Evolutionary conservation across 73 alveolate species (phyloP), one percentile per base, ranked within the genome.

Genomic region (Paraurostyla sp.): DNA sequence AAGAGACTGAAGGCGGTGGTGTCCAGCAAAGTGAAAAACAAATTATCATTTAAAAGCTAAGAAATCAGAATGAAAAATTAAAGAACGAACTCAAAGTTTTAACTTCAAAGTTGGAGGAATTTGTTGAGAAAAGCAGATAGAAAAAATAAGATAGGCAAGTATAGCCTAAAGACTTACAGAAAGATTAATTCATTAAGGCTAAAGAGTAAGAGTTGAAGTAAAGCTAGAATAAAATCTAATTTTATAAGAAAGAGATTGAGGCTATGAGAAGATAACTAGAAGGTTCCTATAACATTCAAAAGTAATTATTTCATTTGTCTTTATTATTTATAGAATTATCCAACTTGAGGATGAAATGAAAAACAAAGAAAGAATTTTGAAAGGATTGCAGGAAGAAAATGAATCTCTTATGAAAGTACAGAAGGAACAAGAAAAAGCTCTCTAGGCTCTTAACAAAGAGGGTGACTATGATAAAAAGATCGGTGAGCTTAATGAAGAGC

Each of bases 281-380:
- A 56, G 92, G 93, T 46, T 78, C 92, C 62, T 91, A 91, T 60
- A 91, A 91, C 42, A 91, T 91, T 46, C 87, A 91, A 36, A 83
- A 84, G 91, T 76, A 51, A 49, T 32, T 11, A 23, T 51, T 7
- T 20, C 29, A 11, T 32, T 16, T 49, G 22, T 49, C 18, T 38
- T 18, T 13, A 65, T 38, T 65, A 11, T 65, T 23, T 6, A 23
- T 45, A 76, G 89, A 32, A 91, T 91, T 29, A 91, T 91, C 40
- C 81, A 83, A 30, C 85, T 91, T n/a, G 96, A 91, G 50, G 93
- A 91, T 48, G 96, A 91, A 84, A 78, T 91, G 48, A 91, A 91
- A 54, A 84, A 91, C 63, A 91, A 91, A 60, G 93, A 91, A 62
- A 35, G 96, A 35, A 91, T 91, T 23, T 91, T 91, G 50, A 57